These are phyloP conservation scores for Penicillium nordicum DNA, from an alignment of 2,329 filamentous ascomycete genomes.

Conservation along the genomic window DNA sequence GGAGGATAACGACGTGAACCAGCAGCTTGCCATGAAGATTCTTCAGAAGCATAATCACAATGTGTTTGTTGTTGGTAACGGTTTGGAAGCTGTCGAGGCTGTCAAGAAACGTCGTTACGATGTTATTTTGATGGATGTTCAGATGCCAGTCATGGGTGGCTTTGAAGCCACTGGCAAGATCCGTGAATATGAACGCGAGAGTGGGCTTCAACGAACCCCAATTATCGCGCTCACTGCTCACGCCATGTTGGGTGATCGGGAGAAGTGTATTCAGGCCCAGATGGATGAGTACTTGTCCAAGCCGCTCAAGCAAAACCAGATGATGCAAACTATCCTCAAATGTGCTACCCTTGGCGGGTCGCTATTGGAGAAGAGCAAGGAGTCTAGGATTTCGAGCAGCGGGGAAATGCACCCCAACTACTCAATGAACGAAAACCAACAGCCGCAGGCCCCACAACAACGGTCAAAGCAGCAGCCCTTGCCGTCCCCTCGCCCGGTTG, in stretches of 20 bases:
- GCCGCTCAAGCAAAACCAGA: conserved; percentile 90
- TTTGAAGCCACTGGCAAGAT: conserved; percentile 98
- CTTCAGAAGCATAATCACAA: conserved; percentile 83
- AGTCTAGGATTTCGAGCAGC: conserved; percentile 40
- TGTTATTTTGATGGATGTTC: conserved; percentile 97
- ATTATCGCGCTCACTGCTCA: conserved; percentile 97
- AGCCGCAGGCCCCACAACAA: conserved; percentile 14
- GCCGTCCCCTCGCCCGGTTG: conserved; percentile 46
- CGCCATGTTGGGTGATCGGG: conserved; percentile 96
- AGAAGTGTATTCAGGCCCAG: conserved; percentile 96
- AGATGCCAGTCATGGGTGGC: conserved; percentile 99
- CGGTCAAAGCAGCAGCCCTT: conserved; percentile 17
- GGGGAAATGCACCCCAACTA: conserved; percentile 37
- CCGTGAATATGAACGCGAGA: conserved; percentile 83
- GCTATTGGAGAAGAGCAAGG: conserved; percentile 43
- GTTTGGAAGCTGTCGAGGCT: conserved; percentile 86
- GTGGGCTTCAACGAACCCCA: conserved; percentile 77
- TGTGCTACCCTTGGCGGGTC: conserved; percentile 78
- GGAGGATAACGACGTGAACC: conserved; percentile 97
- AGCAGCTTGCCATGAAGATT: conserved; percentile 92
- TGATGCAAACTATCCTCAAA: conserved; percentile 96
- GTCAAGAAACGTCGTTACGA: conserved; percentile 91
- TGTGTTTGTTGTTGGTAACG: conserved; percentile 81
- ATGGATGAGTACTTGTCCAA: conserved; percentile 99
- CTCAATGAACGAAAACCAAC: conserved; percentile 37